phyloP scores from a whole-genome alignment of 2,329 filamentous ascomycete genomes.

The Elsinoe perseae region DNA sequence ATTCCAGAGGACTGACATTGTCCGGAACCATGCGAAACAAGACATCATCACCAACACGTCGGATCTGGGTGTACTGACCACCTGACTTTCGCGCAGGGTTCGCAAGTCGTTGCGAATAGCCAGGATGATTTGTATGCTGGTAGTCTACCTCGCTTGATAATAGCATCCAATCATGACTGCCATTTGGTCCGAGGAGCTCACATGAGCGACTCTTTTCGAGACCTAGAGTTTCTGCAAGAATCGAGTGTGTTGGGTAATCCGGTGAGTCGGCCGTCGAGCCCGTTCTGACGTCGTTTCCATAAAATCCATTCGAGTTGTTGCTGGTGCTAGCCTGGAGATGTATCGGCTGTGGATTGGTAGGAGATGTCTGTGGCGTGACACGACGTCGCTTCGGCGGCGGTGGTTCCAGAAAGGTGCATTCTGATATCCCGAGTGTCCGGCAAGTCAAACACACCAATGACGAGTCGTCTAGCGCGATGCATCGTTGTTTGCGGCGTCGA shows the following conservation, averaged over 20 bases:
- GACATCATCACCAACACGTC: conserved; percentile 16
- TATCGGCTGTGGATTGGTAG: background rate
- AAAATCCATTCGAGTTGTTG: background rate
- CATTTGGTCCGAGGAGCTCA: conserved; percentile 25
- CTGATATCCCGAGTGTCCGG: conserved; percentile 60
- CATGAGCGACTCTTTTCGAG: conserved; percentile 27
- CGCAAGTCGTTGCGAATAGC: background rate
- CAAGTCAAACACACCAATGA: conserved; percentile 22
- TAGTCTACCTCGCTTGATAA: background rate
- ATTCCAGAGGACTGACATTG: conserved; percentile 21
- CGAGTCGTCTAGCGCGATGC: conserved; percentile 23
- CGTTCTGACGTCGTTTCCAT: conserved; percentile 15
- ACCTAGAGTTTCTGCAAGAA: conserved; percentile 56
- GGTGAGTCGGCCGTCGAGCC: conserved; percentile 59
- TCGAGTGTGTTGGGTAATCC: conserved; percentile 58
- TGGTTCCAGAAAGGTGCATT: conserved; percentile 61
- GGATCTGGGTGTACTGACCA: conserved; percentile 3
- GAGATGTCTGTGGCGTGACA: background rate
- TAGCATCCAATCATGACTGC: conserved; percentile 10
- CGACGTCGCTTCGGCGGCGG: conserved; percentile 17
- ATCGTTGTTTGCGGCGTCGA: conserved; percentile 23
- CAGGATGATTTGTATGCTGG: conserved; percentile 13
- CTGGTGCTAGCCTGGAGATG: conserved; percentile 15
- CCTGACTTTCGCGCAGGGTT: no score
- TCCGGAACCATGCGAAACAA: conserved; percentile 61